Evolutionary conservation across 345 rosid species (phyloP), one percentile per base, ranked within the genome.

Genomic region (Eucalyptus pumila): DNA sequence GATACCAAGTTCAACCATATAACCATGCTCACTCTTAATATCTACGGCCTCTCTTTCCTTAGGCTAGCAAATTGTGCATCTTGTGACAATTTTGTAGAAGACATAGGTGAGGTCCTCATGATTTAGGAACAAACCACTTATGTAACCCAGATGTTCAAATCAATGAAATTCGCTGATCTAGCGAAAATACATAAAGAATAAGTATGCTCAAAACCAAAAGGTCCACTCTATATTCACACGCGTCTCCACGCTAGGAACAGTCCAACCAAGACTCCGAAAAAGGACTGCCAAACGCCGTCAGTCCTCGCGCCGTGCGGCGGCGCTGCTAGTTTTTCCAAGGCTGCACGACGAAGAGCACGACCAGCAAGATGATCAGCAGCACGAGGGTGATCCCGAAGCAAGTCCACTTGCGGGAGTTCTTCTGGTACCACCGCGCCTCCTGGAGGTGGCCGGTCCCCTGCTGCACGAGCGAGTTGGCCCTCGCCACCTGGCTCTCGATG

Each of bases 371-470:
- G 89, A 98, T 94, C 50, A 95, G 89, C 87, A 97, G 89, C 94
- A 98, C 90, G 23, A 98, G 86, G 47, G 90, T 93, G 87, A 95
- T 93, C 40, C 95, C 97, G 51, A 47, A 90, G 92, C 98, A 97
- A 10, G 93, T 96, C 99, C 97, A 98, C 92, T 96, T 97, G 86
- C 97, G 91, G 44, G 97, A 91, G 89, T 90, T 97, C 90, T 94
- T 96, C 97, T 96, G 99, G 80, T 90, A 91, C 62, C 56, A 88
- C 88, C 97, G 93, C 3, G 99, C 99, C 1, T 90, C 91, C n/a
- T 93, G 94, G 86, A 98, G 88, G 49, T 90, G 91, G 56, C 91
- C 90, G 5, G 97, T 92, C 7, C 97, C 99, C 1, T 94, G 95
- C 16, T 93, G 91, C 37, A 98, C 94, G 58, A 92, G 94, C 8